These are phyloP conservation scores for Drechslera avenae DNA, from an alignment of 2,329 filamentous ascomycete species.

Conservation along the genomic window DNA sequence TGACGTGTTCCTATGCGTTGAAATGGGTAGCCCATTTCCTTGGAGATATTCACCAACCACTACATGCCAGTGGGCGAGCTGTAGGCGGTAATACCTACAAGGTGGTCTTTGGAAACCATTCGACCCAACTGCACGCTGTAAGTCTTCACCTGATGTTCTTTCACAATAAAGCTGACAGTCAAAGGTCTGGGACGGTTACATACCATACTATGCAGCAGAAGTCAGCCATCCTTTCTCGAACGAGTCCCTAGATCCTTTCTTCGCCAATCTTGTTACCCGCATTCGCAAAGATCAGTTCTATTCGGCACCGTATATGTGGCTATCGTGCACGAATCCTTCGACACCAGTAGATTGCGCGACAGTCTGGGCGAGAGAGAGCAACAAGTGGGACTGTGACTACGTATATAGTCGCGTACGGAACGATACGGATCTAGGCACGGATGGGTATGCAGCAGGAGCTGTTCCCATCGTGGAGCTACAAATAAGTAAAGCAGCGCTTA, in stretches of 20 bases:
- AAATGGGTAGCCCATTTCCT: constrained; percentile 52
- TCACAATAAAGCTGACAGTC: constrained; percentile 11
- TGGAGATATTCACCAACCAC: constrained; percentile 50
- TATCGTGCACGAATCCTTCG: constrained; percentile 42
- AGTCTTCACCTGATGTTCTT: constrained; percentile 9
- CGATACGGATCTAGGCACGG: constrained; percentile 41
- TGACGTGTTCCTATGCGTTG: constrained; percentile 49
- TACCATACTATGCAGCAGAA: constrained; percentile 46
- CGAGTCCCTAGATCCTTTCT: constrained; percentile 44
- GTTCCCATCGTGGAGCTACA: constrained; percentile 50
- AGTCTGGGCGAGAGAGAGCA: constrained; percentile 48
- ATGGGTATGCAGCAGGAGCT: constrained; percentile 48
- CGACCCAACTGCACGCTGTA: constrained; percentile 48
- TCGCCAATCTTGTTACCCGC: constrained; percentile 41
- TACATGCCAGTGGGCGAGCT: constrained; percentile 48
- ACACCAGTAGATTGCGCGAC: constrained; percentile 43
- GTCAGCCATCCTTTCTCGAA: constrained; percentile 43
- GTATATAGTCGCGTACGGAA: constrained; percentile 43
- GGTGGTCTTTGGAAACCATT: constrained; percentile 43
- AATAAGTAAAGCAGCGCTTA: constrained; percentile 49
- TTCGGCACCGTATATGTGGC: constrained; percentile 45
- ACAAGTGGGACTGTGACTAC: constrained; percentile 49
- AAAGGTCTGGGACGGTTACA: constrained; percentile 49
- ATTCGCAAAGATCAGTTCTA: constrained; percentile 45
- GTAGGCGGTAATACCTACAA: constrained; percentile 48